phyloP scores from a whole-genome alignment of 148 eudicot species.

The Heliosperma pusillum region DNA sequence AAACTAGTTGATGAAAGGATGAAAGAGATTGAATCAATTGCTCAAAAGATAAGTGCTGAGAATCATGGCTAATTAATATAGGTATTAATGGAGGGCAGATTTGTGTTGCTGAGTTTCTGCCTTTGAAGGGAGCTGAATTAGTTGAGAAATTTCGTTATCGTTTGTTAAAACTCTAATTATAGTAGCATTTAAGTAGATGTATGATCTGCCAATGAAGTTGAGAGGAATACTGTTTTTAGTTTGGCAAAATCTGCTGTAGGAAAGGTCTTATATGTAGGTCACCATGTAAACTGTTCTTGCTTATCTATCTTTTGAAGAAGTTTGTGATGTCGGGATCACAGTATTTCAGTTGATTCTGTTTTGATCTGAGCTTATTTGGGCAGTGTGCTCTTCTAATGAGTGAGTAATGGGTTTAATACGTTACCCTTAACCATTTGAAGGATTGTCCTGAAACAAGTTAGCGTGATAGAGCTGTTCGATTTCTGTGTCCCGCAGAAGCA shows the following conservation, averaged over 20 bases:
- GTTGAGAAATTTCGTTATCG: neutral
- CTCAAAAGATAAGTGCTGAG: conserved; percentile 46
- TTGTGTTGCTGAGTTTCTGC: neutral
- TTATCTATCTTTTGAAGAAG: neutral
- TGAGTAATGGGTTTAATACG: neutral
- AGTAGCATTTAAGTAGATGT: neutral
- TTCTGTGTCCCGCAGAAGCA: too few relatives aligned
- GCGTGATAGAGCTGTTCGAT: too few relatives aligned
- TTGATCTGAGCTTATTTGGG: neutral
- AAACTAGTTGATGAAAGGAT: conserved; percentile 69
- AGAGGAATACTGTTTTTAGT: neutral
- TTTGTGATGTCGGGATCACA: neutral
- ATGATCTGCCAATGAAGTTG: neutral
- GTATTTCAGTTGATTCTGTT: neutral
- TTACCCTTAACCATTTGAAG: neutral
- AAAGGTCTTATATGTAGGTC: neutral
- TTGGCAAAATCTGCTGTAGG: neutral
- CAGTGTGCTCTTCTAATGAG: neutral
- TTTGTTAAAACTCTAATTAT: neutral
- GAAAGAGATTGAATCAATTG: conserved; percentile 46
- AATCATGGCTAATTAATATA: conserved; percentile 2
- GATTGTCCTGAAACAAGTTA: too few relatives aligned
- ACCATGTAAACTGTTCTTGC: neutral
- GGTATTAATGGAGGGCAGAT: neutral
- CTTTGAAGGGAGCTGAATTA: neutral